Evolutionary conservation across 257 asterid genomes (phyloP).

Genomic region (Lithospermum erythrorhizon): DNA sequence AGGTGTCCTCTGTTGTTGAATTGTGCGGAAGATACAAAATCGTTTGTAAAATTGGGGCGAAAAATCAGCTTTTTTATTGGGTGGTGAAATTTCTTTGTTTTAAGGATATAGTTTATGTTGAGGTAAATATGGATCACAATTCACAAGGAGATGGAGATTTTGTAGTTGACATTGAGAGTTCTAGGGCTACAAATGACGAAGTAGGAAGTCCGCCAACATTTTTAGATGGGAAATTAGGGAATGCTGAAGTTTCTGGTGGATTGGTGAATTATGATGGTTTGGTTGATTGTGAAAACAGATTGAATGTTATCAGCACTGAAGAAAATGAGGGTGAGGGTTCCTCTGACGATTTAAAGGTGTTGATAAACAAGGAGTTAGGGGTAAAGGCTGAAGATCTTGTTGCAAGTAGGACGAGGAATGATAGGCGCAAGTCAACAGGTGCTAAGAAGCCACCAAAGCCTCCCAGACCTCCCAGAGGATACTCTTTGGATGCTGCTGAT

Average conservation of each 20-base stretch:
- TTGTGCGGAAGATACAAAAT: not conserved
- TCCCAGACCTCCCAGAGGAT: conserved; percentile 79
- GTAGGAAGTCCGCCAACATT: conserved; percentile 7
- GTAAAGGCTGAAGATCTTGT: conserved; percentile 6
- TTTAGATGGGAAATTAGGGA: not conserved
- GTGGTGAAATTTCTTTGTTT: not conserved
- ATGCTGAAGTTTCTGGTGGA: conserved; percentile 10
- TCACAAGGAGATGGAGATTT: conserved; percentile 28
- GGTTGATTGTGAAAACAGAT: not conserved
- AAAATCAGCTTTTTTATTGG: too few relatives aligned
- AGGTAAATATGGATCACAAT: conserved; percentile 25
- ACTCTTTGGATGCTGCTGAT: conserved; percentile 79
- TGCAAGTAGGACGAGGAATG: conserved; percentile 37
- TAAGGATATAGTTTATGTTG: not conserved
- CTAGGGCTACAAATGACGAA: conserved; percentile 21
- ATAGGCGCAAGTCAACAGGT: conserved; percentile 39
- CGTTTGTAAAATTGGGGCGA: not conserved
- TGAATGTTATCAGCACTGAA: not conserved
- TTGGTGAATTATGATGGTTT: not conserved
- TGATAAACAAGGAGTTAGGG: conserved; percentile 9
- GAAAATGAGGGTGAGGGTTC: conserved; percentile 14
- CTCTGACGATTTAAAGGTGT: conserved; percentile 14
- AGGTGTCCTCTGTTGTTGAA: not conserved
- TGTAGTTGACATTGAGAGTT: conserved; percentile 37
- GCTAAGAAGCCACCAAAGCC: conserved; percentile 77